Evolutionary conservation across 2,329 filamentous ascomycete genomes (phyloP), one percentile per base, ranked within the genome.

Genomic region (Fusarium sp.): DNA sequence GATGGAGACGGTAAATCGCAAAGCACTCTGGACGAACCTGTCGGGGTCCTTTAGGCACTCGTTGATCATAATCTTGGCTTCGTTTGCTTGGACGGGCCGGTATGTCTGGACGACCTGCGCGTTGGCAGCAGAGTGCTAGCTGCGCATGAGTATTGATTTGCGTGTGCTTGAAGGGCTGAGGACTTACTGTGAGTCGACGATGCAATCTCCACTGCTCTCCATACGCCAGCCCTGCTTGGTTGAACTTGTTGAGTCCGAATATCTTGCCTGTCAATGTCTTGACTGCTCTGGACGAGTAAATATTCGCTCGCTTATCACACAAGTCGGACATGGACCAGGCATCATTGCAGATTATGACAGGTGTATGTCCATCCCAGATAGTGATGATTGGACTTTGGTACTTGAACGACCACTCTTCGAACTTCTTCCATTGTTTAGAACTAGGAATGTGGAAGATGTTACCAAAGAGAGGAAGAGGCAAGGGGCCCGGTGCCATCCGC

Each of bases 271-370:
- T 57, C 7, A 62, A 16, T 1, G 52, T 62, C 37, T 62, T 62
- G n/a, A 62, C 36, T 6, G 53, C 43, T 10, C 60, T 23, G 9
- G 60, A 62, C 10, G 60, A 62, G 43, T 62, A 62, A 27, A 62
- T 41, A 16, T 62, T 62, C 15, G 60, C 60, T 7, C 46, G 39
- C 23, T 62, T 62, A 12, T 62, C 60, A n/a, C 60, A 62, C 30
- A 62, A 27, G 30, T 62, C 39, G 28, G 60, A 57, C 60, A 62
- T 62, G n/a, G 60, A 62, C 60, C 53, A 62, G 13, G 60, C 53
- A 37, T 62, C 60, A n/a, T 62, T 62, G 40, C 60, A 62, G 31
- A 62, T 57, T 28, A 47, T 34, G 6, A 56, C 51, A 16, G 60
- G 60, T 6, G 44, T 57, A n/a, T 56, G 60, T 3, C 60, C 60